Percentiles rank a stretch among this genome's conserved stretches.
These are phyloP conservation scores for Eutrema heterophyllum DNA, from an alignment of 345 rosid genomes.

Conservation along the genomic window DNA sequence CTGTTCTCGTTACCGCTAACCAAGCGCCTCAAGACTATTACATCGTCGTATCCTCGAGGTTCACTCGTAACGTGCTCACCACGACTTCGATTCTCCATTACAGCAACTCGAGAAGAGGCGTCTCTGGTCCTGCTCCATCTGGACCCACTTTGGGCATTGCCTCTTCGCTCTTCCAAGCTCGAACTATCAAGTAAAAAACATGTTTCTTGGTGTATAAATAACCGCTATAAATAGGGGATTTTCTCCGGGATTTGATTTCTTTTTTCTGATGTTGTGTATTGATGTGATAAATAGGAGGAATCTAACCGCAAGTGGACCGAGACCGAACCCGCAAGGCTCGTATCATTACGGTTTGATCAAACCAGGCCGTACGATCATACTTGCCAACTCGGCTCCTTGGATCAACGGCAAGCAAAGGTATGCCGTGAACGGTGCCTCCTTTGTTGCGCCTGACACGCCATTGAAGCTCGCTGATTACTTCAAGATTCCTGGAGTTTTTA, in stretches of 20 bases:
- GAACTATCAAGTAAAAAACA: slow-evolving; percentile 61
- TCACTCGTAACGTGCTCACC: slow-evolving; percentile 61
- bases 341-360: slow-evolving; percentile 91
- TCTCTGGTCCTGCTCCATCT: slow-evolving; percentile 74
- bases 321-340: slow-evolving; percentile 98
- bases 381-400: slow-evolving; percentile 68
- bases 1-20: slow-evolving; percentile 81
- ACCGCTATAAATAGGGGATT: background rate
- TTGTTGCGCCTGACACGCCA: slow-evolving; percentile 70
- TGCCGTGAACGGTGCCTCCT: slow-evolving; percentile 76
- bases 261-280: background rate
- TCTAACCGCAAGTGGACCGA: slow-evolving; percentile 89
- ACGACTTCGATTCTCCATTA: slow-evolving; percentile 82
- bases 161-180: slow-evolving; percentile 77
- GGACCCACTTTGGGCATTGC: slow-evolving; percentile 67
- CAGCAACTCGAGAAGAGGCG: slow-evolving; percentile 59
- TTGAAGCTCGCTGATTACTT: slow-evolving; percentile 87
- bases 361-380: slow-evolving; percentile 59
- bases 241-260: background rate
- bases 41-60: slow-evolving; percentile 69
- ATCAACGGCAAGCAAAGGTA: slow-evolving; percentile 87
- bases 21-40: slow-evolving; percentile 74
- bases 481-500: slow-evolving; percentile 81
- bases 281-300: slow-evolving; percentile 54
- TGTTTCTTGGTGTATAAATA: background rate